Evolutionary conservation across 345 rosid genomes (phyloP).

Genomic region (Limnanthes douglasii): DNA sequence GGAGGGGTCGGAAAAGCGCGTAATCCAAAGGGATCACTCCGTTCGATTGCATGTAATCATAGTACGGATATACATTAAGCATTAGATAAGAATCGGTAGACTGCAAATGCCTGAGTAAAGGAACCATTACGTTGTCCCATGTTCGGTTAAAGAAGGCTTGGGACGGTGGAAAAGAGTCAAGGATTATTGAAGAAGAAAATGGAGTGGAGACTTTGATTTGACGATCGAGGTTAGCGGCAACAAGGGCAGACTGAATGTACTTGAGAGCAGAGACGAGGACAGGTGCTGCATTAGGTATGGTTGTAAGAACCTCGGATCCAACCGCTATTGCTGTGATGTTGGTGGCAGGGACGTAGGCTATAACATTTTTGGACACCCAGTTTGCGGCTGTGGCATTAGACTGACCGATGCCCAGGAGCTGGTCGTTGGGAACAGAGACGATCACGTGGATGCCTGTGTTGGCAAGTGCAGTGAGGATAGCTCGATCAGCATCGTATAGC

Average conservation of each 20-base stretch:
- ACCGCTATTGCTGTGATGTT: slow-evolving; percentile 84
- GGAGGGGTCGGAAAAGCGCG: slow-evolving; percentile 86
- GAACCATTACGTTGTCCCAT: slow-evolving; percentile 81
- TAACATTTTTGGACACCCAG: slow-evolving; percentile 81
- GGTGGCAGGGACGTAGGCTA: slow-evolving; percentile 81
- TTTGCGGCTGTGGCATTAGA: slow-evolving; percentile 96
- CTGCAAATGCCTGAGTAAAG: slow-evolving; percentile 77
- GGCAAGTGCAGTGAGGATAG: slow-evolving; percentile 79
- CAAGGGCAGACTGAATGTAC: slow-evolving; percentile 75
- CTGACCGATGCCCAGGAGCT: slow-evolving; percentile 91
- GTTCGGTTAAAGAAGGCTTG: slow-evolving; percentile 95
- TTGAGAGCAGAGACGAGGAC: slow-evolving; percentile 75
- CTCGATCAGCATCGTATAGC: slow-evolving; percentile 71
- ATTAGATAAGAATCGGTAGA: slow-evolving; percentile 64
- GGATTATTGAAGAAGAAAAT: slow-evolving; percentile 72
- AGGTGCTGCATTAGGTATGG: slow-evolving; percentile 61
- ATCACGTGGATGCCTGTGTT: slow-evolving; percentile 75
- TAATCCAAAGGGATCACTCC: slow-evolving; percentile 73
- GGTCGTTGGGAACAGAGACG: slow-evolving; percentile 88
- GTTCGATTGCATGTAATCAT: slow-evolving; percentile 67
- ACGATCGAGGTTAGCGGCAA: slow-evolving; percentile 78
- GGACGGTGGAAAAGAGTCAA: slow-evolving; percentile 96
- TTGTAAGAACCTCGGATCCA: slow-evolving; percentile 75
- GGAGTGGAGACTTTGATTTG: slow-evolving; percentile 89
- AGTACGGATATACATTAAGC: slow-evolving; percentile 91